phyloP scores from a whole-genome alignment of 257 asterid species.

The Penstemon davidsonii region DNA sequence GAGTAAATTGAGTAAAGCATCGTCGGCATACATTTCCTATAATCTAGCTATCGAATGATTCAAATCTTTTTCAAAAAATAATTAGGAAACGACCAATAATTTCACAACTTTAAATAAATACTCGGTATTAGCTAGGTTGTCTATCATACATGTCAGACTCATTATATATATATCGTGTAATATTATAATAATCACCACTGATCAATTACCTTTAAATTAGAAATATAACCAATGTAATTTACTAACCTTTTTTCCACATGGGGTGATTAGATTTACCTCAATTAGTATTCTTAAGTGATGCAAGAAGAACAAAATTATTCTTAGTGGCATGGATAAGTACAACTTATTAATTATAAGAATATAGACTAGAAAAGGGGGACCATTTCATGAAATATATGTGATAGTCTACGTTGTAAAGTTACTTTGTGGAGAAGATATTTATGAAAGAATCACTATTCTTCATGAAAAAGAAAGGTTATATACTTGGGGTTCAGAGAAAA shows the following conservation, averaged over 20 bases:
- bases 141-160: background rate
- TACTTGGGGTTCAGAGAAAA: constrained; percentile 15
- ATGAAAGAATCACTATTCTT: background rate
- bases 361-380: constrained; percentile 36
- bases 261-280: constrained; percentile 28
- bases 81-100: background rate
- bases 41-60: no score
- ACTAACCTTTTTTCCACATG: constrained; percentile 39
- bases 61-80: background rate
- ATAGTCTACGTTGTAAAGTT: constrained; percentile 5
- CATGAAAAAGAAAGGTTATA: background rate
- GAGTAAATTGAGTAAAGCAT: no score
- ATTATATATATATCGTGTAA: background rate
- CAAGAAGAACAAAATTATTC: constrained; percentile 29
- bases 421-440: background rate
- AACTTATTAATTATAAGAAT: constrained; percentile 30
- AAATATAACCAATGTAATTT: background rate
- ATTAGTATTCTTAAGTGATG: constrained; percentile 23
- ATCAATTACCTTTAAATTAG: background rate
- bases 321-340: constrained; percentile 43
- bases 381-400: constrained; percentile 15
- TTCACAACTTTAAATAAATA: background rate
- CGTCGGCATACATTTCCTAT: no score
- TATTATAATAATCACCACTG: background rate
- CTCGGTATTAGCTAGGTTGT: no score